Evolutionary conservation across 2,329 filamentous ascomycete species (phyloP).

Genomic region (Metarhizium album): DNA sequence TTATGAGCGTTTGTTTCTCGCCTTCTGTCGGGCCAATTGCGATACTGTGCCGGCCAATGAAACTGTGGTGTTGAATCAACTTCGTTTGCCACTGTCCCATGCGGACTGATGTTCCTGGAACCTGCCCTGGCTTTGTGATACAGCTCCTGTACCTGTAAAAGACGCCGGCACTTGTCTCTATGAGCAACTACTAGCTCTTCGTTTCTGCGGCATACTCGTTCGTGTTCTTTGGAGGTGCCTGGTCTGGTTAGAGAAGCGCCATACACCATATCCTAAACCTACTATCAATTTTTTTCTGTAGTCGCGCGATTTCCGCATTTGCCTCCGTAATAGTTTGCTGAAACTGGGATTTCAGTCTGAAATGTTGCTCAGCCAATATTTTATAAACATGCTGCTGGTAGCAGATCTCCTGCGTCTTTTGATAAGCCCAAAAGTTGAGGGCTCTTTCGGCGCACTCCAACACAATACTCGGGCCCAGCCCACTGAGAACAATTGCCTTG

Average conservation of each 20-base stretch:
- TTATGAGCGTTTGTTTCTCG: neutral
- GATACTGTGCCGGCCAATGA: neutral
- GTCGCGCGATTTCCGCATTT: slow-evolving; percentile 56
- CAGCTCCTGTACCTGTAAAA: slow-evolving; percentile 56
- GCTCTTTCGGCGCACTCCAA: slow-evolving; percentile 79
- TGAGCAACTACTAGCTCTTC: slow-evolving; percentile 57
- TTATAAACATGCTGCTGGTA: slow-evolving; percentile 71
- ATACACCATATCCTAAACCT: slow-evolving; percentile 11
- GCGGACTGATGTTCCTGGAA: neutral
- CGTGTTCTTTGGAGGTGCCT: slow-evolving; percentile 51
- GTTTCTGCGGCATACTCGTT: slow-evolving; percentile 57
- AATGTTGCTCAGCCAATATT: slow-evolving; percentile 62
- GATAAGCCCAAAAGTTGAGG: slow-evolving; percentile 78
- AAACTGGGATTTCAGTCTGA: slow-evolving; percentile 50
- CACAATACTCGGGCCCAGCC: slow-evolving; percentile 67
- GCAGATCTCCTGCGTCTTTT: slow-evolving; percentile 68
- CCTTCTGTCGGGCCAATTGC: neutral
- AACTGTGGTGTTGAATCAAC: neutral
- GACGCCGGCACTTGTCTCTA: slow-evolving; percentile 59
- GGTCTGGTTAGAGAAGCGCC: slow-evolving; percentile 8
- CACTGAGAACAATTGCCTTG: slow-evolving; percentile 77
- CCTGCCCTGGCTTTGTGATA: slow-evolving; percentile 45
- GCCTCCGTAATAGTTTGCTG: slow-evolving; percentile 67
- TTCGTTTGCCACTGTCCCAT: neutral
- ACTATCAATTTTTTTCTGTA: slow-evolving; percentile 58